A percentile compares a stretch with the other conserved stretches of the same genome.
These are phyloP conservation scores for Paramecium primaurelia DNA, from an alignment of 73 alveolate species.

Conservation along the genomic window DNA sequence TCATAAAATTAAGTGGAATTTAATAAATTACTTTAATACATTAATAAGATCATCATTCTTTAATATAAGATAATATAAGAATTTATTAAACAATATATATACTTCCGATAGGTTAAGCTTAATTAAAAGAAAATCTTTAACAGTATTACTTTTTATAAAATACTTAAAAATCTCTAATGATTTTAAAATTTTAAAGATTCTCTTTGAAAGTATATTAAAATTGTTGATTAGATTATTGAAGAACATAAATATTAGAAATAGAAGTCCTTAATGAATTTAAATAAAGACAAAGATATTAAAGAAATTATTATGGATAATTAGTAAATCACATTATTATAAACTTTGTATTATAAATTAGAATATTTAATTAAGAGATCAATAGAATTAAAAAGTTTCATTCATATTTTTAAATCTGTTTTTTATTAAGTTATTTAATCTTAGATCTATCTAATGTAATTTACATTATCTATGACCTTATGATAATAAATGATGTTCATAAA, in stretches of 20 bases:
- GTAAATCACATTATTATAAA: background rate
- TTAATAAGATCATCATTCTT: background rate
- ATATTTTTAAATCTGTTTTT: background rate
- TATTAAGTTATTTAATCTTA: background rate
- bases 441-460: background rate
- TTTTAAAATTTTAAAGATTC: background rate
- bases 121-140: background rate
- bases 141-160: background rate
- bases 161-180: background rate
- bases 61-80: background rate
- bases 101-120: background rate
- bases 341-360: background rate
- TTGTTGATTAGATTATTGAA: background rate
- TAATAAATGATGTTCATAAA: no score
- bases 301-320: background rate
- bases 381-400: no score
- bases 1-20: background rate
- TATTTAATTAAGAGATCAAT: background rate
- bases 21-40: background rate
- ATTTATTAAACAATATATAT: background rate
- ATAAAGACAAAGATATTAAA: background rate
- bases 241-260: background rate
- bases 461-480: no score
- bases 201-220: background rate
- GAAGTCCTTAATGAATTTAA: background rate